Evolutionary conservation across 73 alveolate genomes (phyloP).

Genomic region (Symbiodinium natans): DNA sequence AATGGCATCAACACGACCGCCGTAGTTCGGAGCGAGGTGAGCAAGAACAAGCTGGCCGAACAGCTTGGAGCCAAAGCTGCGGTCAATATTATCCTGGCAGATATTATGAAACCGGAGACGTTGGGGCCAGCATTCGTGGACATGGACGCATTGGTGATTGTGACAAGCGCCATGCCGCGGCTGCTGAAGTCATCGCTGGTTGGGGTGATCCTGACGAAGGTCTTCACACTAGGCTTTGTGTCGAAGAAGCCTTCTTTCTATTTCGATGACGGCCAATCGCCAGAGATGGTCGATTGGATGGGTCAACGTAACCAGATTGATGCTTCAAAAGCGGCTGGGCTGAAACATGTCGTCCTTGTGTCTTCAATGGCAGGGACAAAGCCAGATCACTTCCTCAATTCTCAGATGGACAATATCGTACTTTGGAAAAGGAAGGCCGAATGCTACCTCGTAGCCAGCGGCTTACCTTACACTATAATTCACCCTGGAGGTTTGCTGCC

Average conservation of each 20-base stretch:
- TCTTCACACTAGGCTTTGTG: background rate
- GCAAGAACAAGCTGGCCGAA: background rate
- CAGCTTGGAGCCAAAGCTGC: background rate
- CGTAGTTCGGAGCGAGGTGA: background rate
- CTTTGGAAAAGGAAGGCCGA: conserved; percentile 37
- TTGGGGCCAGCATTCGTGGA: background rate
- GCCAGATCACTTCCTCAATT: conserved; percentile 7
- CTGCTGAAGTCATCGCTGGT: conserved; percentile 6
- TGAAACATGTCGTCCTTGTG: background rate
- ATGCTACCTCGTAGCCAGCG: background rate
- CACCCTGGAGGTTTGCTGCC: conserved; percentile 29
- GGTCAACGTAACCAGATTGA: background rate
- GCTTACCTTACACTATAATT: conserved; percentile 1
- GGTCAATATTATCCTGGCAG: background rate
- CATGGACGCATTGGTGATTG: background rate
- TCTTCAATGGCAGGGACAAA: conserved; percentile 11
- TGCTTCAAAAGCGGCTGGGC: background rate
- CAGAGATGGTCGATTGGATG: background rate
- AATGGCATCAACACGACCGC: background rate
- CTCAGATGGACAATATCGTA: background rate
- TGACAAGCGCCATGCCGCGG: conserved; percentile 3
- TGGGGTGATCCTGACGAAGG: conserved; percentile 5
- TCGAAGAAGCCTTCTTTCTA: conserved; percentile 11
- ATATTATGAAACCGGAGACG: background rate
- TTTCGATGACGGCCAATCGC: conserved; percentile 19